Base-by-base conservation (phyloP, 306 rosid genomes). In the Lotus japonicus region DNA sequence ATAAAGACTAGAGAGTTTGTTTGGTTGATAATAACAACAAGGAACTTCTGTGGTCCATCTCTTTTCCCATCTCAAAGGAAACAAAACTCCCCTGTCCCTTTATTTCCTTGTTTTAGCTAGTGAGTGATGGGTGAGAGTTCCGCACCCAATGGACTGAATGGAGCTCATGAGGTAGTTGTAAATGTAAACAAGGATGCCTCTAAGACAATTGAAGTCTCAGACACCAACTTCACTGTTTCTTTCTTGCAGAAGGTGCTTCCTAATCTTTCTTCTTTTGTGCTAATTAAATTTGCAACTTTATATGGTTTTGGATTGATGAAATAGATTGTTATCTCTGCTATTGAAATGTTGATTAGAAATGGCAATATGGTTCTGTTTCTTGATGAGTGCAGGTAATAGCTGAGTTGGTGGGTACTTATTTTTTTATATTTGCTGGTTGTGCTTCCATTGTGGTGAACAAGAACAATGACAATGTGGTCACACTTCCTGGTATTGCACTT, bases 381-480 rank as follows among this genome's bases (percentile, higher is more conserved):
- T 66, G 35, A 38, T 63, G 79, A 56, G 51, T 46, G 14, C 70
- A 90, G 99, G 31, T 94, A 71, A 42, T 90, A 18, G 97, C 97
- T 1, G 99, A 94, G 81, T 79, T 84, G 28, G 17, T 88, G 54
- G 97, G 96, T 0, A 94, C 97, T 0, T 90, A 84, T 75, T 94
- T 94, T 70, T 38, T 94, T 88, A 78, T 90, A 66, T 94, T 94
- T 63, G 96, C 88, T 0, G 97, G 99, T 0, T 80, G 97, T 74
- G 94, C 80, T 1, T 9, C 99, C 1, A 97, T 87, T 82, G 82
- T 75, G 35, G 97, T 90, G 74, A 87, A 94, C 74, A 33, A 69
- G 68, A 59, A 50, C 64, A 52, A 82, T 0, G 66, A 80, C 2
- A 72, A 81, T 28, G 76, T 79, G 7, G 79, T 88, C 28, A 85